These are phyloP conservation scores for Tetratostichococcus sp. DNA, from an alignment of 139 green algal species.

Conservation along the genomic window DNA sequence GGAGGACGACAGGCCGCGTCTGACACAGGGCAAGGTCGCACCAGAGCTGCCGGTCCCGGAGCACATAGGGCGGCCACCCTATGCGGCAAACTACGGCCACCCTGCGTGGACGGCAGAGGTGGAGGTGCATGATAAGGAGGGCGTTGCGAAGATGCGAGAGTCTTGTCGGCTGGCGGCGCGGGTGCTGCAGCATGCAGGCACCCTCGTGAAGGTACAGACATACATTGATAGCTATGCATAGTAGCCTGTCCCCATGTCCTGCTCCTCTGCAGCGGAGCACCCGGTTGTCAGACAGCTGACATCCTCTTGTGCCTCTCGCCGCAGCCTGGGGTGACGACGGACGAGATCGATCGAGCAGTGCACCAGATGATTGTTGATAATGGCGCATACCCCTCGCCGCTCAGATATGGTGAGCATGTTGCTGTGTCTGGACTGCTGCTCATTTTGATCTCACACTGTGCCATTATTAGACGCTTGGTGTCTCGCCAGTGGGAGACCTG, in stretches of 20 bases:
- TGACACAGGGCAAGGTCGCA: slow-evolving; percentile 43
- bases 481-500: no score
- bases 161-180: slow-evolving; percentile 79
- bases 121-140: slow-evolving; percentile 51
- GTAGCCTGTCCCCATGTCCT: no score
- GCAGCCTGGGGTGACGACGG: slow-evolving; percentile 84
- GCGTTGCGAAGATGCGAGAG: slow-evolving; percentile 79
- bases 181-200: slow-evolving; percentile 74
- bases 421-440: not conserved
- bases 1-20: not conserved
- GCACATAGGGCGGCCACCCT: slow-evolving; percentile 69
- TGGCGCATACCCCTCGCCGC: slow-evolving; percentile 91
- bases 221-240: no score
- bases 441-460: no score
- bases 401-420: slow-evolving; percentile 69
- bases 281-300: no score
- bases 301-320: no score
- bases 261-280: no score
- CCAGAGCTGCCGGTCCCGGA: slow-evolving; percentile 54
- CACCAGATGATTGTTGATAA: slow-evolving; percentile 79
- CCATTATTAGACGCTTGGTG: no score
- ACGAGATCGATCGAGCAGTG: slow-evolving; percentile 89
- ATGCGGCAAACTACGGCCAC: slow-evolving; percentile 35
- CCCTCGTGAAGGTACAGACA: slow-evolving; percentile 48
- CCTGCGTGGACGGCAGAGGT: not conserved